A percentile compares a stretch with the other conserved stretches of the same genome.
Evolutionary conservation across 164 flowering plant species (phyloP).

Genomic region (Nymphaea thermarum): DNA sequence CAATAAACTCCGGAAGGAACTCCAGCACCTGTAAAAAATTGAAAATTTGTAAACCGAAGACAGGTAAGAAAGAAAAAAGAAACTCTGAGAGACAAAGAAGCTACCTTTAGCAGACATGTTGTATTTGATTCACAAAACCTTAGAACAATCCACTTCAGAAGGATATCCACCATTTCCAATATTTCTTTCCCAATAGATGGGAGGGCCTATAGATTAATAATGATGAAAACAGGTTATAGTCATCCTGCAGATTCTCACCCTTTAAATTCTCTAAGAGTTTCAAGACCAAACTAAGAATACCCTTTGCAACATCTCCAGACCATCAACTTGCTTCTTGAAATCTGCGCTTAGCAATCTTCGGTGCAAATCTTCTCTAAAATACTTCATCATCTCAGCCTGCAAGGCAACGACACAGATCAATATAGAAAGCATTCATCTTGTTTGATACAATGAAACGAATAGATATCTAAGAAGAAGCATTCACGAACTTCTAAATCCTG

Average conservation of each 20-base stretch:
- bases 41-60: background rate
- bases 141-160: constrained; percentile 87
- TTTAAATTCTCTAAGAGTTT: no score
- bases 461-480: background rate
- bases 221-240: background rate
- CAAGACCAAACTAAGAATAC: constrained; percentile 17
- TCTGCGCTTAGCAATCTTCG: constrained; percentile 74
- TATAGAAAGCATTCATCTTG: background rate
- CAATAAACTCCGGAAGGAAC: constrained; percentile 86
- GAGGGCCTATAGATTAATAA: constrained; percentile 43
- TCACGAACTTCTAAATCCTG: constrained; percentile 89
- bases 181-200: constrained; percentile 64
- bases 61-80: background rate
- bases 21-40: constrained; percentile 57
- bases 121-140: constrained; percentile 97
- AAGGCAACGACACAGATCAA: constrained; percentile 2
- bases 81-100: background rate
- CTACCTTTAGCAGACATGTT: constrained; percentile 90
- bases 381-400: constrained; percentile 81
- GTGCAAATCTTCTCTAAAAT: constrained; percentile 85
- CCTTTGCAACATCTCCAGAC: constrained; percentile 92
- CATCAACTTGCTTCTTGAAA: constrained; percentile 94
- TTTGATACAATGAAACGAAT: background rate
- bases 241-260: background rate
- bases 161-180: constrained; percentile 76